Conservation (phyloP, 2,329 filamentous ascomycete genomes). For the Alternaria rosae region DNA sequence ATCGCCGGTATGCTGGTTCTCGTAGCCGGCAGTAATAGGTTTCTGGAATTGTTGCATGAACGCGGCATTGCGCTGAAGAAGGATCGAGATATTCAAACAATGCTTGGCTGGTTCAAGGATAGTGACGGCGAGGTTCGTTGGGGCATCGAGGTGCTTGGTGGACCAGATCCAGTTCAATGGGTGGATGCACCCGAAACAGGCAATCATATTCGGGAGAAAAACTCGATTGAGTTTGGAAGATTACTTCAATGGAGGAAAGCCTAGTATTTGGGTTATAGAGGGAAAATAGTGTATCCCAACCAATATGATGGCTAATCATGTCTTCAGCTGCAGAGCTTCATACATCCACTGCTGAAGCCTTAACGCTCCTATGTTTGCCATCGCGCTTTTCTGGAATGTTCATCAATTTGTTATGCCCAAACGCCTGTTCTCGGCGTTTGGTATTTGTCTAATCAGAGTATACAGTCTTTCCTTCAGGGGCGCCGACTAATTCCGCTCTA, state of each 20-base stretch:
- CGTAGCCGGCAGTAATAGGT: slow-evolving; percentile 32
- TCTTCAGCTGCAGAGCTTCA: too few relatives aligned
- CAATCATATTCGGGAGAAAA: too few relatives aligned
- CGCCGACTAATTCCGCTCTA: neutral
- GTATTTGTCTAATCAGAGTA: neutral
- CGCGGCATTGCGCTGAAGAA: slow-evolving; percentile 19
- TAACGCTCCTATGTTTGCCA: too few relatives aligned
- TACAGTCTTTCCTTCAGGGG: neutral
- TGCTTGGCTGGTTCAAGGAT: slow-evolving; percentile 33
- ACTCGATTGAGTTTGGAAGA: too few relatives aligned
- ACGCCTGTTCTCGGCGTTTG: neutral
- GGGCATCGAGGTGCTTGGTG: slow-evolving; percentile 35
- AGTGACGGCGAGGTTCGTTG: slow-evolving; percentile 26
- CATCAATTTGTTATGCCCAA: too few relatives aligned
- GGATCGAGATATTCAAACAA: slow-evolving; percentile 15
- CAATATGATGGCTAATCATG: too few relatives aligned
- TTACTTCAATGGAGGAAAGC: neutral
- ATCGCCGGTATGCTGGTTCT: slow-evolving; percentile 35
- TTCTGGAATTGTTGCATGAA: slow-evolving; percentile 27
- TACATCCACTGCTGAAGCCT: too few relatives aligned
- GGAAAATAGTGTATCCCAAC: too few relatives aligned
- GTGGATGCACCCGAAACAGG: slow-evolving; percentile 19
- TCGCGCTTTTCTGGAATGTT: too few relatives aligned
- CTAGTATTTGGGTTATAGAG: slow-evolving; percentile 10
- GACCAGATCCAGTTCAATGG: slow-evolving; percentile 23